phyloP scores from a whole-genome alignment of 2,329 filamentous ascomycete species.

The Graphilbum fragrans region DNA sequence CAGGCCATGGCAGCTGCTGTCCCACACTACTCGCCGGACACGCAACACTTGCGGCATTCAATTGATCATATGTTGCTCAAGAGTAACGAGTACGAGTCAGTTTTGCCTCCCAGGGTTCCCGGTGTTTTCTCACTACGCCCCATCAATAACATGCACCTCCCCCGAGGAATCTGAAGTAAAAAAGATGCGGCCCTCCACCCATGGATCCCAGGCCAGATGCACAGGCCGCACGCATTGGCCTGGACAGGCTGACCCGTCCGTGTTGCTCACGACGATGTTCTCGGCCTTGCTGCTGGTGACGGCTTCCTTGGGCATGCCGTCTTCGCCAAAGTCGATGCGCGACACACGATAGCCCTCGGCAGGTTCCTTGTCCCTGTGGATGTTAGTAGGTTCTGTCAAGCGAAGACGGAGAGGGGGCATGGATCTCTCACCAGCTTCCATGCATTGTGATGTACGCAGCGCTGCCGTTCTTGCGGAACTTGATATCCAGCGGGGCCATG shows the following conservation, averaged over 20 bases:
- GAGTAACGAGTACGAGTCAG: too few relatives aligned
- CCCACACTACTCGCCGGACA: too few relatives aligned
- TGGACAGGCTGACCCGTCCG: constrained; percentile 18
- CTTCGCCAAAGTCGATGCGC: constrained; percentile 20
- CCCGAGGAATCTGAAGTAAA: constrained; percentile 41
- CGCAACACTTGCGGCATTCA: too few relatives aligned
- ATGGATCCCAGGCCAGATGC: constrained; percentile 4
- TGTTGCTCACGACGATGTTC: constrained; percentile 36
- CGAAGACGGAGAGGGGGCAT: too few relatives aligned
- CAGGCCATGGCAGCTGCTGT: too few relatives aligned
- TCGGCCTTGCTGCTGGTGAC: constrained; percentile 26
- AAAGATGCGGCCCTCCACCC: constrained; percentile 26
- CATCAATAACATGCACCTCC: constrained; percentile 25
- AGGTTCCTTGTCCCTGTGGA: constrained; percentile 16
- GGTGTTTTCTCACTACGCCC: not conserved
- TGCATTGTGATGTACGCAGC: constrained; percentile 51
- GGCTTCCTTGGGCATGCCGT: constrained; percentile 21
- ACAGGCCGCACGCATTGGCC: constrained; percentile 5
- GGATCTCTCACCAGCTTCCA: constrained; percentile 42
- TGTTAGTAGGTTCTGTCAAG: too few relatives aligned
- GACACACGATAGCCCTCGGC: constrained; percentile 26
- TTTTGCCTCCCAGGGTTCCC: not conserved
- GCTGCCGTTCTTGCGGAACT: constrained; percentile 41
- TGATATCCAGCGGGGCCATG: constrained; percentile 52
- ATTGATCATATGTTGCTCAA: too few relatives aligned